Percentiles rank a stretch among this genome's conserved stretches.
These are phyloP conservation scores for Mycosphaerella arachidis DNA, from an alignment of 2,329 filamentous ascomycete genomes.

Conservation along the genomic window DNA sequence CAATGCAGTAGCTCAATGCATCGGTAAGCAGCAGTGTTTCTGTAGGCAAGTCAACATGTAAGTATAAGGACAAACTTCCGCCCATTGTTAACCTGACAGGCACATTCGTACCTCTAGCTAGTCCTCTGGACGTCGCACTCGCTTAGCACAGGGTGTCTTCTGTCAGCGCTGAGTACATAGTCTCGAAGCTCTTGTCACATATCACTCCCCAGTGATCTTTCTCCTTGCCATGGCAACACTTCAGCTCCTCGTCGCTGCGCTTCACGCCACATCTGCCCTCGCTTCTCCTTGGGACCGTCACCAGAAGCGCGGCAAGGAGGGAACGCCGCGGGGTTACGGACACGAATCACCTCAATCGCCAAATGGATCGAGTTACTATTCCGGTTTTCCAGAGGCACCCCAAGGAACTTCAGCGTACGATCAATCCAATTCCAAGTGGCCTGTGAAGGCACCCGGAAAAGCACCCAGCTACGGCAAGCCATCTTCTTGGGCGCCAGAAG, in stretches of 20 bases:
- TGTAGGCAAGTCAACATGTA: neutral
- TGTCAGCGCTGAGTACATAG: conserved; percentile 1
- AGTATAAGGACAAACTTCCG: neutral
- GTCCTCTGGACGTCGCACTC: neutral
- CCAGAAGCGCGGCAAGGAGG: conserved; percentile 2
- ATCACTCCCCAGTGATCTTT: neutral
- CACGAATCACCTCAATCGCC: neutral
- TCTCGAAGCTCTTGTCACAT: neutral
- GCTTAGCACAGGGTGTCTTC: neutral
- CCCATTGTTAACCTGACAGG: neutral
- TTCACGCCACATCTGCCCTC: conserved; percentile 6
- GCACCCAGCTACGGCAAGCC: neutral
- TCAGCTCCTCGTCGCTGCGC: conserved; percentile 9
- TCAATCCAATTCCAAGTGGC: neutral
- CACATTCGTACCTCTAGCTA: neutral
- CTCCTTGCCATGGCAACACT: conserved; percentile 5
- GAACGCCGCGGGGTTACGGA: conserved; percentile 3
- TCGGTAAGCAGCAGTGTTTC: neutral
- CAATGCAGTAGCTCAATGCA: neutral
- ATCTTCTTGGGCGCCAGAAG: neutral
- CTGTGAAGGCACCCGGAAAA: neutral
- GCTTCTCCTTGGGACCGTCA: conserved; percentile 3
- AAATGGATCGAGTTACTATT: neutral
- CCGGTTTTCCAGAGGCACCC: neutral
- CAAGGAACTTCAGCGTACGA: neutral